These are phyloP conservation scores for Neurospora sp. DNA, from an alignment of 495 filamentous ascomycete genomes.

Conservation along the genomic window DNA sequence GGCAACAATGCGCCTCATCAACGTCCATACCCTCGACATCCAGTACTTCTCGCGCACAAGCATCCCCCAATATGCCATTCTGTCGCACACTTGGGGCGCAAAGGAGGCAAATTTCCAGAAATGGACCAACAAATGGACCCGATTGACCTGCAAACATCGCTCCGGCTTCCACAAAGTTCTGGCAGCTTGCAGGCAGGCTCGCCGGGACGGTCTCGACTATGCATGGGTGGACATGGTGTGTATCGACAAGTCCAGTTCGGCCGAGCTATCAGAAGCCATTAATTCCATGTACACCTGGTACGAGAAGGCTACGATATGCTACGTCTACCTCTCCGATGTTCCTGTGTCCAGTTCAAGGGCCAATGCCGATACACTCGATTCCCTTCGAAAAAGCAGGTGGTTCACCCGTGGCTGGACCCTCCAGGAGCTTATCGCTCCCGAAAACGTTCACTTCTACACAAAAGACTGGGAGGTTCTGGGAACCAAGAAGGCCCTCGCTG, in stretches of 20 bases:
- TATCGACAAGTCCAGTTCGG: slow-evolving; percentile 35
- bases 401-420: slow-evolving; percentile 33
- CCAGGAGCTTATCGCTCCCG: slow-evolving; percentile 28
- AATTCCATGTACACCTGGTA: slow-evolving; percentile 38
- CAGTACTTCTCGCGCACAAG: slow-evolving; percentile 17
- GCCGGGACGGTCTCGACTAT: slow-evolving; percentile 10
- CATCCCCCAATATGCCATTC: slow-evolving; percentile 24
- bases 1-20: slow-evolving; percentile 22
- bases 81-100: slow-evolving; percentile 27
- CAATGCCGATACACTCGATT: background rate
- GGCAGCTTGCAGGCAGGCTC: slow-evolving; percentile 10
- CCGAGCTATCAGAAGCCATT: slow-evolving; percentile 35
- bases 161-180: slow-evolving; percentile 22
- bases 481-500: slow-evolving; percentile 13
- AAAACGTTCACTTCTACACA: slow-evolving; percentile 22
- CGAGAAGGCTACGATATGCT: slow-evolving; percentile 24
- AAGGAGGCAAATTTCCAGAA: slow-evolving; percentile 25
- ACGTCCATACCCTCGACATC: slow-evolving; percentile 16
- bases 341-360: background rate
- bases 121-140: slow-evolving; percentile 5
- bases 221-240: slow-evolving; percentile 33
- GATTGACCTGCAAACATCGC: slow-evolving; percentile 11
- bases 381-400: slow-evolving; percentile 19
- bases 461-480: slow-evolving; percentile 21
- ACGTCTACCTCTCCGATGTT: slow-evolving; percentile 31